Conservation (phyloP, 441 rosid genomes). For the Syzygium syzygioides region DNA sequence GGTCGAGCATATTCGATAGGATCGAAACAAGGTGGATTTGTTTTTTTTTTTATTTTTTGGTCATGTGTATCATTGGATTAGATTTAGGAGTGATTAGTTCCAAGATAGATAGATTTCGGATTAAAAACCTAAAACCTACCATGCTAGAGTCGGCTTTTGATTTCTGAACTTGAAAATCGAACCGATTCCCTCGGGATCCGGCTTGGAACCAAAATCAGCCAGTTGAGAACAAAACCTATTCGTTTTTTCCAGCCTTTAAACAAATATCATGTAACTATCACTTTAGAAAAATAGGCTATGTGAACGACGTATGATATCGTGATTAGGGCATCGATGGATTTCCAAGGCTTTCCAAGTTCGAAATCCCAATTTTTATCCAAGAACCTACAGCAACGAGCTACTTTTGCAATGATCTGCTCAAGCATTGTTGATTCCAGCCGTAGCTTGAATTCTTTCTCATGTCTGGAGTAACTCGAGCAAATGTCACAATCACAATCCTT, state of each 20-base stretch:
- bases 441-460: background rate
- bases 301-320: background rate
- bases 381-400: background rate
- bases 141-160: background rate
- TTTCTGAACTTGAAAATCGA: background rate
- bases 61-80: background rate
- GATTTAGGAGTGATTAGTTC: background rate
- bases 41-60: background rate
- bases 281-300: background rate
- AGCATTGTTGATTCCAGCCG: background rate
- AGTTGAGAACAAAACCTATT: background rate
- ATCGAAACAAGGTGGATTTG: background rate
- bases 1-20: background rate
- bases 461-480: background rate
- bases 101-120: too few relatives aligned
- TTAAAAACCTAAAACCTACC: background rate
- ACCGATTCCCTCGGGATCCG: fast-evolving
- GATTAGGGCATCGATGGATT: background rate
- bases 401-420: background rate
- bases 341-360: background rate
- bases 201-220: background rate
- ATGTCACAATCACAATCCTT: background rate
- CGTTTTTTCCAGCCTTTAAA: background rate
- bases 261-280: too few relatives aligned
- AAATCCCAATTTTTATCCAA: background rate